A percentile compares a stretch with the other conserved stretches of the same genome.
Conservation (phyloP, 768 basidiomycete genomes). For the Mycena sanguinolenta region DNA sequence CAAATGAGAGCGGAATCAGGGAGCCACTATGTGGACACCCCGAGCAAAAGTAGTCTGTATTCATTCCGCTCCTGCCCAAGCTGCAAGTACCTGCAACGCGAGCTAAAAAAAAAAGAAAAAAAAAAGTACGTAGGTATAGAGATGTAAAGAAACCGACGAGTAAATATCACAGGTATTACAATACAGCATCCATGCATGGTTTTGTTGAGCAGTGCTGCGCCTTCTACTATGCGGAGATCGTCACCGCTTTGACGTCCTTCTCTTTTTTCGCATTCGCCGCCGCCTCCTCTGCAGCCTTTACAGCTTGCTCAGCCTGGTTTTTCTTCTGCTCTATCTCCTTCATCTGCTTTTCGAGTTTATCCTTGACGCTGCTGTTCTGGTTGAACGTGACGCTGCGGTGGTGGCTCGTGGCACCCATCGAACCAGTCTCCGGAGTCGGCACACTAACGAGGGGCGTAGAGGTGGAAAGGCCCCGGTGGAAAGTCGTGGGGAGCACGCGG, state of each 20-base stretch:
- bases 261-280: constrained; percentile 61
- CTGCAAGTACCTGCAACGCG: constrained; percentile 29
- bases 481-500: constrained; percentile 81
- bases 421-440: constrained; percentile 72
- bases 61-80: constrained; percentile 31
- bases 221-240: constrained; percentile 53
- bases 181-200: constrained; percentile 24
- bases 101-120: constrained; percentile 30
- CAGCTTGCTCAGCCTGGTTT: constrained; percentile 72
- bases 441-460: constrained; percentile 74
- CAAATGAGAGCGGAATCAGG: constrained; percentile 26
- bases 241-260: constrained; percentile 68
- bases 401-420: constrained; percentile 70
- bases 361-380: constrained; percentile 58
- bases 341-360: constrained; percentile 63
- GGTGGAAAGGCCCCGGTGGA: constrained; percentile 82
- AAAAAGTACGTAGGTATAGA: constrained; percentile 15
- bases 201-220: constrained; percentile 4
- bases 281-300: constrained; percentile 73
- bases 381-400: constrained; percentile 83
- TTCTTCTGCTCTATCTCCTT: constrained; percentile 79
- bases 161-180: constrained; percentile 33
- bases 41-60: constrained; percentile 26
- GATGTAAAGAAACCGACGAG: constrained; percentile 13
- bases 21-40: constrained; percentile 28